Conservation (phyloP, 108 stramenopile genomes). For the Conticribra guillardii region DNA sequence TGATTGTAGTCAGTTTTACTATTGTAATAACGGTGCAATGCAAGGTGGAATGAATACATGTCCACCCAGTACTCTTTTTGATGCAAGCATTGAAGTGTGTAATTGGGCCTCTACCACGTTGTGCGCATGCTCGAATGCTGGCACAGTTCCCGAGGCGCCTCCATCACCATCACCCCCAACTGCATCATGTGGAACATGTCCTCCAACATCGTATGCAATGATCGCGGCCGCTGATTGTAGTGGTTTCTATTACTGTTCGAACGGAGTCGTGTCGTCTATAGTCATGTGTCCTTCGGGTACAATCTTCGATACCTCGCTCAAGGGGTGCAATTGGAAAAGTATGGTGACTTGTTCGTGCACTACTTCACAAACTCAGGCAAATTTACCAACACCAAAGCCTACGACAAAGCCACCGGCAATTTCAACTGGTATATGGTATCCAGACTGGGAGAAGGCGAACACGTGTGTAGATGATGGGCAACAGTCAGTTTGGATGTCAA, state of each 20-base stretch:
- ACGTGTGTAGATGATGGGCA: conserved; percentile 8
- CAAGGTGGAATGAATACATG: not conserved
- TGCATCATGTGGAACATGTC: not conserved
- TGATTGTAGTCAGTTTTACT: conserved; percentile 6
- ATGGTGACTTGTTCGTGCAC: conserved; percentile 13
- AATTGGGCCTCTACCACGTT: not conserved
- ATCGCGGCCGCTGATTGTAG: not conserved
- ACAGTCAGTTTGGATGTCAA: conserved; percentile 1
- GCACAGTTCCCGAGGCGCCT: not conserved
- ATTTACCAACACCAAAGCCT: not conserved
- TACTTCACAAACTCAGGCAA: not conserved
- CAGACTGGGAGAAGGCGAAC: conserved; percentile 9
- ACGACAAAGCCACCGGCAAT: not conserved
- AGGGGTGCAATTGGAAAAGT: conserved; percentile 23
- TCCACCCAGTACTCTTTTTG: not conserved
- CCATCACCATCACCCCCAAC: not conserved
- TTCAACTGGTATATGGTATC: conserved; percentile 7
- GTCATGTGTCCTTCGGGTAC: conserved; percentile 5
- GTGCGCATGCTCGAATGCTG: not conserved
- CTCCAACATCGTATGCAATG: not conserved
- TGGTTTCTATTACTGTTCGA: conserved; percentile 21
- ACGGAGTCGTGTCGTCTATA: conserved; percentile 3
- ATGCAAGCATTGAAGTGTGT: not conserved
- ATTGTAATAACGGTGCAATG: not conserved
- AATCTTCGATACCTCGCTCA: conserved; percentile 10